Base-by-base conservation (phyloP, 148 eudicot species). In the Spergularia marina region DNA sequence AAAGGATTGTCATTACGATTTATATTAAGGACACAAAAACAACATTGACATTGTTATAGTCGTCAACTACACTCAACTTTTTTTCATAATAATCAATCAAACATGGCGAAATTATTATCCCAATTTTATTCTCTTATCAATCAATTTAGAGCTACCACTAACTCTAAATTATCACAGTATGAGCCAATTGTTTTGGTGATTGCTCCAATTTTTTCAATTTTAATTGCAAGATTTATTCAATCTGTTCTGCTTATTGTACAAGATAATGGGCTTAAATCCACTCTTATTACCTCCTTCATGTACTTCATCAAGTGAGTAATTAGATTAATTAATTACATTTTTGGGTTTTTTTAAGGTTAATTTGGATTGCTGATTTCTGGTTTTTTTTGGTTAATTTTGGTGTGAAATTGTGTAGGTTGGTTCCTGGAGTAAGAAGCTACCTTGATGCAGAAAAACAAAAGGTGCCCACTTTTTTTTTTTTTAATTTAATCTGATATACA, bases 361-460 rank as follows among this genome's bases (percentile, higher is more conserved):
- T n/a, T 16, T 12, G 21, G 0, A 7, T 41, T 15, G 0, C n/a
- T 41, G 54, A 25, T n/a, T 2, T 13, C 14, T 44, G 53, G 0
- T 70, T 12, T 58, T 4, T 9, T 25, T 5, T 67, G 55, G 49
- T 7, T 70, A 16, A 40, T 71, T 59, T 61, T 8, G 11, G 16
- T 54, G 63, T n/a, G 60, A 68, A 56, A 71, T 25, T 59, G 13
- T 65, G 69, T 70, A 95, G 98, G 86, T 80, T 89, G 83, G 68
- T 95, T 67, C 98, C 98, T 74, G 96, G 97, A 49, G 98, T 90
- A 71, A 81, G 73, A 69, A 80, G 82, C 54, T 92, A 95, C 77
- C 78, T 95, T 55, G 92, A 87, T 82, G 89, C 91, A 30, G 97
- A 92, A 80, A 95, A 92, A 76, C 92, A 90, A 77, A 95, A 92